phyloP scores from a whole-genome alignment of 1,139 yeast genomes.

The Kodamaea plutei region DNA sequence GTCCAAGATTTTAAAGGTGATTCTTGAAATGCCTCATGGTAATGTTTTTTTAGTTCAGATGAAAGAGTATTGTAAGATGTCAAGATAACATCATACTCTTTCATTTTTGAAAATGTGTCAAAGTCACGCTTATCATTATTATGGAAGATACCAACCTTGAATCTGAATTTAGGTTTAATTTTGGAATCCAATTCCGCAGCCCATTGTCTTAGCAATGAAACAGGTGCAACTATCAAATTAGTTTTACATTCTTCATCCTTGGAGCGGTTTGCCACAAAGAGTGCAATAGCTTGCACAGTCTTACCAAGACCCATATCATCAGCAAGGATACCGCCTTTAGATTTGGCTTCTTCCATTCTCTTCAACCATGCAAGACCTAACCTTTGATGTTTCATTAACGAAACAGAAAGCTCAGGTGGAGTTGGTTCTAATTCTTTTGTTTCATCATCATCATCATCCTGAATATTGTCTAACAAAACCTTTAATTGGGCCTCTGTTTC shows the following conservation, averaged over 20 bases:
- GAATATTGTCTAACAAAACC: constrained; percentile 62
- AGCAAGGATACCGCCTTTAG: constrained; percentile 78
- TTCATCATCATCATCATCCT: constrained; percentile 48
- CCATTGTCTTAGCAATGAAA: constrained; percentile 83
- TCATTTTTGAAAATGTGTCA: constrained; percentile 42
- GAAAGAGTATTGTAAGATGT: constrained; percentile 77
- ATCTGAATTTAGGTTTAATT: constrained; percentile 42
- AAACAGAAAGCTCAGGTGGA: constrained; percentile 64
- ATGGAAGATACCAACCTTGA: constrained; percentile 60
- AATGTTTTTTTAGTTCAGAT: constrained; percentile 65
- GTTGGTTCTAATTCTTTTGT: constrained; percentile 48
- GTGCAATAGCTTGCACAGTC: constrained; percentile 75
- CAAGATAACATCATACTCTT: constrained; percentile 65
- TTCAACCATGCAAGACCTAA: constrained; percentile 81
- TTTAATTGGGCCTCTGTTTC: constrained; percentile 38
- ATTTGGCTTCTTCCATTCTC: constrained; percentile 55
- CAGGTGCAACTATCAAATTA: constrained; percentile 81
- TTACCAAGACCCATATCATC: constrained; percentile 97
- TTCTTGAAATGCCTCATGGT: constrained; percentile 30
- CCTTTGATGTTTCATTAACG: constrained; percentile 77
- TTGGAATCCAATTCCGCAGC: constrained; percentile 66
- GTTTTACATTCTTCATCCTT: constrained; percentile 39
- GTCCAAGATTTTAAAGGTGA: constrained; percentile 19
- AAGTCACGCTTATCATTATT: constrained; percentile 42
- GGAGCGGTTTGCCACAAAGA: constrained; percentile 56